Percentiles rank a stretch among this genome's conserved stretches.
phyloP scores from a whole-genome alignment of 1,139 yeast species.

The Maudiozyma humilis region DNA sequence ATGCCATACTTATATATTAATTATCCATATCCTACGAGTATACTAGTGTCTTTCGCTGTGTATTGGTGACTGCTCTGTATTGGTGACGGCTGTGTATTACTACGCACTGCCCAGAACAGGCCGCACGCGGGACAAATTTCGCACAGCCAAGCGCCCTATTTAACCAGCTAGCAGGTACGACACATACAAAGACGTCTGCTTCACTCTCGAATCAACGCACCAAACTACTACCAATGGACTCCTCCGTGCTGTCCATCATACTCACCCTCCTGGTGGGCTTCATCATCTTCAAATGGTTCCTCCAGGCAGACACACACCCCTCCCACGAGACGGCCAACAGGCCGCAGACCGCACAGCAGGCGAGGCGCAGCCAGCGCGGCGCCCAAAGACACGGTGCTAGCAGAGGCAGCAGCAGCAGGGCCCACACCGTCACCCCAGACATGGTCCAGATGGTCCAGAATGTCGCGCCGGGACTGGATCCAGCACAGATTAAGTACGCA shows the following conservation, averaged over 20 bases:
- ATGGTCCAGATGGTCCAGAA: conserved; percentile 84
- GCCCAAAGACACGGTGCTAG: background rate
- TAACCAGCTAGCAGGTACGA: background rate
- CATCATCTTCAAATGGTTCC: conserved; percentile 25
- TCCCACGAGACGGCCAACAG: conserved; percentile 9
- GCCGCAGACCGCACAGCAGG: background rate
- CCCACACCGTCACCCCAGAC: conserved; percentile 48
- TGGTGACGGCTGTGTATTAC: too few species aligned
- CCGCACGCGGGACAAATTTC: too few species aligned
- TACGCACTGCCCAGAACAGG: too few species aligned
- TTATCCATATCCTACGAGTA: too few species aligned
- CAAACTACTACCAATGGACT: conserved; percentile 3
- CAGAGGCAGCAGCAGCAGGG: background rate
- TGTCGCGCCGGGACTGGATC: conserved; percentile 65
- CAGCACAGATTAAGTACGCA: conserved; percentile 60
- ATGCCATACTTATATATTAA: too few species aligned
- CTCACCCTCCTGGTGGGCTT: conserved; percentile 20
- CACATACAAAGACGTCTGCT: too few species aligned
- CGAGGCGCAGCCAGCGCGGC: background rate
- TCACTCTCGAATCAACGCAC: too few species aligned
- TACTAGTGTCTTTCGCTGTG: too few species aligned
- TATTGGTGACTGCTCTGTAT: too few species aligned
- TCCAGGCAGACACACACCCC: conserved; percentile 16
- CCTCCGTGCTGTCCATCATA: conserved; percentile 13
- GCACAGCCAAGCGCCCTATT: too few species aligned